Percentiles rank a stretch among this genome's conserved stretches.
These are phyloP conservation scores for Kalmusia sp. DNA, from an alignment of 2,329 filamentous ascomycete genomes.

Conservation along the genomic window DNA sequence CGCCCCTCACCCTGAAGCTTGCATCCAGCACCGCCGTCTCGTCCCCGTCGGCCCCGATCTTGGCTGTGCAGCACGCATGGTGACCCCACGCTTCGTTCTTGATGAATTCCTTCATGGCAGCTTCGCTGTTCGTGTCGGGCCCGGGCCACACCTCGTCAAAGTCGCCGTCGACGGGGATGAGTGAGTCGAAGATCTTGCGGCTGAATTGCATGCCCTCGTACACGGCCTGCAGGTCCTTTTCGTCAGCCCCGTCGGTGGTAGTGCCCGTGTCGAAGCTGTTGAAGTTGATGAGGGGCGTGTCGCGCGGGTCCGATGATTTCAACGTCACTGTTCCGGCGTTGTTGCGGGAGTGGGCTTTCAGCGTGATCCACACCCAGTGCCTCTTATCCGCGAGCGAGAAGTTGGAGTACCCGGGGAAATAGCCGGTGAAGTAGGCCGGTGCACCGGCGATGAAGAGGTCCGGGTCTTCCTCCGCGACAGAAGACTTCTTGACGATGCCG, in stretches of 20 bases:
- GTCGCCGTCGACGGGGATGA: conserved; percentile 51
- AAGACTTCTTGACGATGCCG: conserved; percentile 52
- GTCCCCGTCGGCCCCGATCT: conserved; percentile 60
- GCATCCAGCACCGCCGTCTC: conserved; percentile 61
- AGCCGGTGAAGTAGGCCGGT: conserved; percentile 60
- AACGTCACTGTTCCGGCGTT: conserved; percentile 66
- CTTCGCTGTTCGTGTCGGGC: conserved; percentile 50
- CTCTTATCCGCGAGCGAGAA: conserved; percentile 53
- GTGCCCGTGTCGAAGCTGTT: conserved; percentile 52
- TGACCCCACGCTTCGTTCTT: conserved; percentile 53
- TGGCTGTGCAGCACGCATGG: conserved; percentile 64
- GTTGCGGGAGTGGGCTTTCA: conserved; percentile 70
- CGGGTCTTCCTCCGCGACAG: conserved; percentile 51
- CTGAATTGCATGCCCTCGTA: conserved; percentile 63
- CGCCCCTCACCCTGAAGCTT: conserved; percentile 60
- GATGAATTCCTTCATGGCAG: conserved; percentile 47
- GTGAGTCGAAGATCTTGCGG: conserved; percentile 50
- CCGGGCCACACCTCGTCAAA: conserved; percentile 60
- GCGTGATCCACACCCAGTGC: conserved; percentile 57
- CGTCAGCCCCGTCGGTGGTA: conserved; percentile 64
- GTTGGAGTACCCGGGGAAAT: conserved; percentile 61
- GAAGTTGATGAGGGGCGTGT: conserved; percentile 63
- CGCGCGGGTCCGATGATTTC: conserved; percentile 65
- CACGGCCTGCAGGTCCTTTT: conserved; percentile 60
- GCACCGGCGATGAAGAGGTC: conserved; percentile 63